Evolutionary conservation across 495 filamentous ascomycete species (phyloP).

Genomic region (Neurospora sp.): DNA sequence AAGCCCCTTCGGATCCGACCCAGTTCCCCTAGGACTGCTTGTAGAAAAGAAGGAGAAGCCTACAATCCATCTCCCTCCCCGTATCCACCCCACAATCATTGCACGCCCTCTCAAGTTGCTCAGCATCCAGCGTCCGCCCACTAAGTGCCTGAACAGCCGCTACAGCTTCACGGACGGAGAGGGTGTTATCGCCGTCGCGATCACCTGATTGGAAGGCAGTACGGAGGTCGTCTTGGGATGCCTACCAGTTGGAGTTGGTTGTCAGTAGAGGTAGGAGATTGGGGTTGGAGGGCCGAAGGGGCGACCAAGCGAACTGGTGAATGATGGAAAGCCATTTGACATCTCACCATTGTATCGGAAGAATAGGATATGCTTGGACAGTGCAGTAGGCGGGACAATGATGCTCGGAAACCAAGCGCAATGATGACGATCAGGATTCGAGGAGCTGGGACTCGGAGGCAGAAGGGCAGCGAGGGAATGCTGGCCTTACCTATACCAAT

Average conservation of each 20-base stretch:
- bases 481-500: neutral
- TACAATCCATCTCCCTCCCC: slow-evolving; percentile 12
- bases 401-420: neutral
- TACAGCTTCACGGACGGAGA: slow-evolving; percentile 9
- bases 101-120: slow-evolving; percentile 5
- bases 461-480: neutral
- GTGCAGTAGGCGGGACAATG: neutral
- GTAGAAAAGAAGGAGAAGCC: neutral
- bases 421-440: neutral
- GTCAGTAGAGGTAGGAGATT: neutral
- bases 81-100: slow-evolving; percentile 4
- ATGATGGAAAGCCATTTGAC: neutral
- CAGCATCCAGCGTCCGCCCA: slow-evolving; percentile 3
- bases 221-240: slow-evolving; percentile 7
- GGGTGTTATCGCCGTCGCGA: slow-evolving; percentile 10
- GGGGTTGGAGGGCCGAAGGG: neutral
- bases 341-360: neutral
- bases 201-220: slow-evolving; percentile 10
- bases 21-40: neutral
- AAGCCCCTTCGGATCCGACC: neutral
- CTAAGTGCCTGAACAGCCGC: slow-evolving; percentile 6
- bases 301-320: neutral
- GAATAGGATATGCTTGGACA: neutral
- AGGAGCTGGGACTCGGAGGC: neutral
- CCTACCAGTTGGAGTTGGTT: neutral